These are phyloP conservation scores for Fusarium denticulatum DNA, from an alignment of 2,329 filamentous ascomycete species.

Conservation along the genomic window DNA sequence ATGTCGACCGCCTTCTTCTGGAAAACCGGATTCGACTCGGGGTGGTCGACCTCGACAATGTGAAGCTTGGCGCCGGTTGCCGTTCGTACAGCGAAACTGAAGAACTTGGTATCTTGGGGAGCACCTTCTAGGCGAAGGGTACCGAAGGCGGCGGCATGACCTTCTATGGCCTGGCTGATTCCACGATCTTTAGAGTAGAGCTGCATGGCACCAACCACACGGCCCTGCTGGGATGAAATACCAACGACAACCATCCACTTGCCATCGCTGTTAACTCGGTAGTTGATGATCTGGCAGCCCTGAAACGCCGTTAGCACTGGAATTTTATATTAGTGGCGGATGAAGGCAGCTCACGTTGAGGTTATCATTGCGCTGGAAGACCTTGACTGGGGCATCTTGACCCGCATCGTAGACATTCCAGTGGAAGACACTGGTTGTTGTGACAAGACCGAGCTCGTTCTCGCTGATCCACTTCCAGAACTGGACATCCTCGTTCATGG, in stretches of 20 bases:
- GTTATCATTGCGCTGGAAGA: slow-evolving; percentile 94
- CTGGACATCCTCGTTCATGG: slow-evolving; percentile 95
- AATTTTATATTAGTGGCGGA: background rate
- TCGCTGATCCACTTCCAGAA: slow-evolving; percentile 99
- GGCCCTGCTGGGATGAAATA: slow-evolving; percentile 91
- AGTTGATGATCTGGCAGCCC: slow-evolving; percentile 99
- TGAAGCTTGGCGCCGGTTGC: slow-evolving; percentile 93
- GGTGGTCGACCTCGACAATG: slow-evolving; percentile 96
- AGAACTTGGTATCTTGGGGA: slow-evolving; percentile 90
- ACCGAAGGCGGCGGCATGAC: slow-evolving; percentile 94
- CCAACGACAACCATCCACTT: slow-evolving; percentile 99
- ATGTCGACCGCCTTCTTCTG: slow-evolving; percentile 97
- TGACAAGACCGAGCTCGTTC: slow-evolving; percentile 86
- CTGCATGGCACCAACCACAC: slow-evolving; percentile 96
- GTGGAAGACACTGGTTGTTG: slow-evolving; percentile 90
- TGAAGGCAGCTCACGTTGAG: slow-evolving; percentile 71
- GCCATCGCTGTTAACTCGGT: slow-evolving; percentile 92
- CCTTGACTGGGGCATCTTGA: slow-evolving; percentile 83
- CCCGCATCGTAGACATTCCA: slow-evolving; percentile 94
- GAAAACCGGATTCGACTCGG: slow-evolving; percentile 87
- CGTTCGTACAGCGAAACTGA: slow-evolving; percentile 94
- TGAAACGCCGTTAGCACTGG: slow-evolving; percentile 50
- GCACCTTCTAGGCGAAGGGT: slow-evolving; percentile 89
- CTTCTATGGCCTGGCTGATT: slow-evolving; percentile 98
- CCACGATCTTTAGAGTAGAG: slow-evolving; percentile 95